Evolutionary conservation across 768 basidiomycete species (phyloP), one percentile per base, ranked within the genome.

Genomic region (Tubosaeta sp.): DNA sequence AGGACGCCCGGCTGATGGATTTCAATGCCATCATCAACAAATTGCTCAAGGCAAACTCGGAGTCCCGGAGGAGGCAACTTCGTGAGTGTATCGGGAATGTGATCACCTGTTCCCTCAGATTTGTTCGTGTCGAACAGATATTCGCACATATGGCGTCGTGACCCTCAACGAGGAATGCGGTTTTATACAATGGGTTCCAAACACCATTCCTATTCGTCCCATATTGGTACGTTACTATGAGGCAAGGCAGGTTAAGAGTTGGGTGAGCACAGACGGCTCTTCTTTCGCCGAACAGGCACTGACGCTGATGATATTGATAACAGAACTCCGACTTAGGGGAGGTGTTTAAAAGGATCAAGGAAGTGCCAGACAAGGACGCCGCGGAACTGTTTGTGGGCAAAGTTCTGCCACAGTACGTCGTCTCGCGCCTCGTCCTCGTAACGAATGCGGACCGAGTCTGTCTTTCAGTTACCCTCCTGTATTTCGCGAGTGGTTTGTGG

Each of bases 1-100:
- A 99, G 74, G 97, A 99, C 62, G 95, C 94, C 0, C 81, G 97
- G 6, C 70, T 99, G 49, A 98, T 98, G 95, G 97, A 98, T 64
- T 91, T 98, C 71, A 95, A 97, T 63, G 82, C 89, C 4, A 94
- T 99, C 70, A 94, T 99, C 71, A 98, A 97, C 71, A 97, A 95
- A 66, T 72, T 98, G 7, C 76, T 99, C 48, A 95, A 95, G 65
- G 84, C 90, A 6, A 92, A 95, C 61, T 92, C 94, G 0, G 95
- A 97, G 53, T 92, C 95, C 26, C 83, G 97, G 59, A 76, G 89
- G 54, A 78, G 97, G 29, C 90, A 93, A 52, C 82, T 99, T 38
- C 85, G 95, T 95, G 66, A 57, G 91, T 77, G 14, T 6, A 22
- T 43, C 5, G 14, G 12, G 27, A n/a, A 26, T 42, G 7, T 14